Percentiles rank a stretch among this genome's conserved stretches.
Evolutionary conservation across 75 land plant species (phyloP).

Genomic region (Selaginella tamariscina): DNA sequence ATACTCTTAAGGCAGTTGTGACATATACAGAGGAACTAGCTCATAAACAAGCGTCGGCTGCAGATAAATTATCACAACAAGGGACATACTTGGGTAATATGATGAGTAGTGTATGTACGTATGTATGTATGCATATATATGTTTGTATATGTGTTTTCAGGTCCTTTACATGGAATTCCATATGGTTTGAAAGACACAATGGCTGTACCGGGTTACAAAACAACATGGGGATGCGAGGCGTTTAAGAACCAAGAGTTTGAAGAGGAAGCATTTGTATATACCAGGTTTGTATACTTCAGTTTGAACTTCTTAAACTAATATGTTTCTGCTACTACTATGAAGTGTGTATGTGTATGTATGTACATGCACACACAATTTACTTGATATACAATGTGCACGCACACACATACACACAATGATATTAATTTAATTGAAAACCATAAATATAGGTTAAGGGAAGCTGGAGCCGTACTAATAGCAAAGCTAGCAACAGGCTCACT

Average conservation of each 20-base stretch:
- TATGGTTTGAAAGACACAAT: constrained; percentile 75
- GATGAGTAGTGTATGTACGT: constrained; percentile 1
- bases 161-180: constrained; percentile 76
- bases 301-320: background rate
- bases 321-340: background rate
- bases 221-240: constrained; percentile 62
- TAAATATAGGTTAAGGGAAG: constrained; percentile 42
- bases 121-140: background rate
- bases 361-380: background rate
- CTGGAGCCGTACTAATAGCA: constrained; percentile 71
- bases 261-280: constrained; percentile 68
- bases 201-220: constrained; percentile 58
- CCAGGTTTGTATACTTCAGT: constrained; percentile 28
- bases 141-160: constrained; percentile 17
- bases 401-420: too few species aligned
- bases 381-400: too few species aligned
- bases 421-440: background rate
- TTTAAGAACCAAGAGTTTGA: constrained; percentile 60
- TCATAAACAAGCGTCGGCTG: constrained; percentile 47
- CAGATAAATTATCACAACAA: constrained; percentile 43
- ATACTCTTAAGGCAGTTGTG: constrained; percentile 56
- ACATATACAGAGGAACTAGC: constrained; percentile 64
- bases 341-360: background rate
- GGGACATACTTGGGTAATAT: constrained; percentile 63
- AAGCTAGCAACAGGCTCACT: constrained; percentile 68